Percentiles rank a stretch among this genome's conserved stretches.
Conservation (phyloP, 2,329 filamentous ascomycete genomes). For the Fusarium sp. region DNA sequence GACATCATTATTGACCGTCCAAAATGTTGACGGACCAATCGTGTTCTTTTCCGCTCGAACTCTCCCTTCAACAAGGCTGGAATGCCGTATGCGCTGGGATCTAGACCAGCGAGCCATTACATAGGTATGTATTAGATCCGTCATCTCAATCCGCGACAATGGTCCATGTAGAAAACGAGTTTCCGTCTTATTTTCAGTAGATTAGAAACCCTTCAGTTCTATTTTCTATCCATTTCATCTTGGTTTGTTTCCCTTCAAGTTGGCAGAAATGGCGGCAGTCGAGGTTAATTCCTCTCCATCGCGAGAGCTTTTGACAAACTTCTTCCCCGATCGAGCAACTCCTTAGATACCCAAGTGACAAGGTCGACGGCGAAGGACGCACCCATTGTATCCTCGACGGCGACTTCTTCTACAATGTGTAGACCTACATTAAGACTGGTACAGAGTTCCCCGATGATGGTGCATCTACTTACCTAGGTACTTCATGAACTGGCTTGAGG, state of each 20-base stretch:
- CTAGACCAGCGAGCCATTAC: too few relatives aligned
- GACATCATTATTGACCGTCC: neutral
- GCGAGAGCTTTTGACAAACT: neutral
- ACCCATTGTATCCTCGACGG: neutral
- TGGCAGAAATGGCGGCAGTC: neutral
- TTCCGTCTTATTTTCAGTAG: neutral
- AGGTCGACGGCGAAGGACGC: neutral
- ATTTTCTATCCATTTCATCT: neutral
- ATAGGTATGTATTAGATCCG: too few relatives aligned
- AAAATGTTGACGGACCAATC: neutral
- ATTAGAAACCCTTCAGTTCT: neutral
- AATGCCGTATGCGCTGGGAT: neutral
- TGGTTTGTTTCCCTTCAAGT: neutral
- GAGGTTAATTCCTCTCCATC: neutral
- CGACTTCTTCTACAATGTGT: neutral
- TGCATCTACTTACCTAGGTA: neutral
- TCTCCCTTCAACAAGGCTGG: neutral
- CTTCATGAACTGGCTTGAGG: neutral
- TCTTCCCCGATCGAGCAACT: neutral
- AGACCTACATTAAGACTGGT: neutral
- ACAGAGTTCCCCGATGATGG: neutral
- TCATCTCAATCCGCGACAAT: neutral
- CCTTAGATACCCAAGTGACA: neutral
- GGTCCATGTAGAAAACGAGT: too few relatives aligned
- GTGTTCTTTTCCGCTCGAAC: neutral